Percentiles rank a stretch among this genome's conserved stretches.
Evolutionary conservation across 2,329 filamentous ascomycete genomes (phyloP).

Genomic region (Diaporthe amygdali): DNA sequence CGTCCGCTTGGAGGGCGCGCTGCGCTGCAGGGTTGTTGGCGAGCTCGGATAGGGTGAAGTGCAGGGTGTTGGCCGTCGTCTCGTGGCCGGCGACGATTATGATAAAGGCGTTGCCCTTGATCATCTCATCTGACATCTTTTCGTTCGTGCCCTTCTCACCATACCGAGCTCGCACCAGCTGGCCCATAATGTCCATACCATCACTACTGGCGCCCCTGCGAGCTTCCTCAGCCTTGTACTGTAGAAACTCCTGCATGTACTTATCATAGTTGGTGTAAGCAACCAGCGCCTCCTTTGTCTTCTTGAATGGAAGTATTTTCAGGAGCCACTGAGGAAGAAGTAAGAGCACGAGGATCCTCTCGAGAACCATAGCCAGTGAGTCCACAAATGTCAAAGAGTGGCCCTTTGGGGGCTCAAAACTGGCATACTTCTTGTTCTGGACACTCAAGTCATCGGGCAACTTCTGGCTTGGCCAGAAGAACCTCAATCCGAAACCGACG

Average conservation of each 20-base stretch:
- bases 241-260: slow-evolving; percentile 74
- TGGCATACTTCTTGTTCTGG: slow-evolving; percentile 54
- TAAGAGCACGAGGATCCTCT: slow-evolving; percentile 67
- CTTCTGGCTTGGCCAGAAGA: slow-evolving; percentile 68
- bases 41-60: slow-evolving; percentile 73
- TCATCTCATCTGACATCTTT: slow-evolving; percentile 64
- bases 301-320: slow-evolving; percentile 35
- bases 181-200: slow-evolving; percentile 59
- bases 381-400: slow-evolving; percentile 70
- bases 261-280: slow-evolving; percentile 67
- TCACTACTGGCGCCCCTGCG: slow-evolving; percentile 37
- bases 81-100: slow-evolving; percentile 79
- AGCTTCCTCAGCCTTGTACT: slow-evolving; percentile 59
- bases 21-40: slow-evolving; percentile 70
- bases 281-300: slow-evolving; percentile 42
- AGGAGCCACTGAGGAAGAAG: slow-evolving; percentile 64
- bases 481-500: slow-evolving; percentile 71
- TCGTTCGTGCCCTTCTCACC: slow-evolving; percentile 30
- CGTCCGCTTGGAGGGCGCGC: slow-evolving; percentile 68
- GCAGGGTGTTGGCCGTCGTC: slow-evolving; percentile 76
- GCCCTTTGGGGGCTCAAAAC: slow-evolving; percentile 51
- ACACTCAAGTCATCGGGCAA: slow-evolving; percentile 47
- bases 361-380: slow-evolving; percentile 64
- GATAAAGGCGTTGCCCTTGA: slow-evolving; percentile 74
- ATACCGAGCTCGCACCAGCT: slow-evolving; percentile 51